A percentile compares a stretch with the other conserved stretches of the same genome.
Conservation (phyloP, 1,139 yeast species). For the Kodamaea plutei region DNA sequence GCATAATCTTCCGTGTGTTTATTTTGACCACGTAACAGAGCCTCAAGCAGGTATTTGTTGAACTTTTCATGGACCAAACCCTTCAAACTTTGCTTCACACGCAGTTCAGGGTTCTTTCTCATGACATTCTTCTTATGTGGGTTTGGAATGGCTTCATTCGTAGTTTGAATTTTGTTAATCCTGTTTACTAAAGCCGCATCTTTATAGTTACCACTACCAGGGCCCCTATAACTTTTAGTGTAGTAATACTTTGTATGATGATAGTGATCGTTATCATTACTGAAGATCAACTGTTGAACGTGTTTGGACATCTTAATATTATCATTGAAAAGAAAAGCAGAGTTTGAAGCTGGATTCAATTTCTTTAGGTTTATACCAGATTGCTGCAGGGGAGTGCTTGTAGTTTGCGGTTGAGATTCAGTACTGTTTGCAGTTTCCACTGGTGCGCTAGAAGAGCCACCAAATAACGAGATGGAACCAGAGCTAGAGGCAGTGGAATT, state of each 20-base stretch:
- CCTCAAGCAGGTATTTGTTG: conserved; percentile 29
- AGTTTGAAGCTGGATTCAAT: conserved; percentile 18
- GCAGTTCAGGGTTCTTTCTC: conserved; percentile 5
- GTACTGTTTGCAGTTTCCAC: conserved; percentile 10
- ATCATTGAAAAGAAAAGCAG: conserved; percentile 23
- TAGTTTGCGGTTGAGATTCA: background rate
- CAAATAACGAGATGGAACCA: conserved; percentile 2
- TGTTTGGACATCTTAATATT: conserved; percentile 29
- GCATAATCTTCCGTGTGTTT: conserved; percentile 34
- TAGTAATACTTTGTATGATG: conserved; percentile 39
- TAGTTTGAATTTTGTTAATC: conserved; percentile 31
- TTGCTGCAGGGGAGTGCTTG: background rate
- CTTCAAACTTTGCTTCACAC: conserved; percentile 29
- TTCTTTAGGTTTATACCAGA: conserved; percentile 14
- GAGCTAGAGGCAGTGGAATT: background rate
- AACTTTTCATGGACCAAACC: conserved; percentile 39
- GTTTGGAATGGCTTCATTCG: conserved; percentile 15
- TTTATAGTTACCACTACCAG: conserved; percentile 46
- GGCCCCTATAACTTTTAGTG: conserved; percentile 40
- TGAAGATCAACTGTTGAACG: conserved; percentile 34
- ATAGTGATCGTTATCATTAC: conserved; percentile 33
- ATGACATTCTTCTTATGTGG: conserved; percentile 11
- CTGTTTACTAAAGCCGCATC: conserved; percentile 42
- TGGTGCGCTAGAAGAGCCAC: conserved; percentile 3
- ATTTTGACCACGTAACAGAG: conserved; percentile 27